Evolutionary conservation across 1,284 basidiomycete genomes (phyloP), one percentile per base, ranked within the genome.

Genomic region (Marasmius tenuissimus): DNA sequence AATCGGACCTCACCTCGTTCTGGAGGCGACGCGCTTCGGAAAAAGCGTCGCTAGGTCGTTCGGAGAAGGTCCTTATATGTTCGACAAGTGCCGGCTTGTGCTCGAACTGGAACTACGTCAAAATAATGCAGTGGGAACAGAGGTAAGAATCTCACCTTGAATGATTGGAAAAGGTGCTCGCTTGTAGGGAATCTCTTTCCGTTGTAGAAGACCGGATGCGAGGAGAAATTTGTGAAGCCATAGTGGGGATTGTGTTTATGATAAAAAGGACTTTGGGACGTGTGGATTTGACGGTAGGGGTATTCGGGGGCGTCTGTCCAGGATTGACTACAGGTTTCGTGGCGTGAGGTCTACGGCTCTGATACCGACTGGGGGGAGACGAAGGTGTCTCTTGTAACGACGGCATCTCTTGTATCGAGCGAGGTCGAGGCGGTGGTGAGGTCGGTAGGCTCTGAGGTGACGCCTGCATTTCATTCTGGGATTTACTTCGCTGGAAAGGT

Each of bases 151-250:
- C 69, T 16, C 61, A 86, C 87, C 71, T 89, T 88, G 75, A 88
- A 80, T 1, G 87, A 85, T 65, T 88, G 87, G 67, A 88, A 88
- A 9, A 89, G 76, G 68, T 89, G 87, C 69, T 89, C 87, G 69
- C 85, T 85, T 0, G 87, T 89, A 1, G 87, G 86, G 67, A 87
- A 89, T 61, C 70, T 77, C 68, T 84, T 85, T 33, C 81, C 82
- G 22, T 83, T 78, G 69, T 84, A 85, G 10, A 75, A 67, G 6
- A 89, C 80, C 47, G 82, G 76, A 69, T 88, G 85, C 0, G 82
- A 69, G 14, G 87, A 87, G 71, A 89, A 89, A 69, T 89, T 88
- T 45, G 87, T 88, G 68, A 89, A 88, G 8, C 86, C 86, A 62
- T 88, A 87, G 69, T 86, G 77, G 12, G 85, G 84, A 48, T 83